Conservation (phyloP, 176 grass and related monocot species). For the Cenchrus purpureus region DNA sequence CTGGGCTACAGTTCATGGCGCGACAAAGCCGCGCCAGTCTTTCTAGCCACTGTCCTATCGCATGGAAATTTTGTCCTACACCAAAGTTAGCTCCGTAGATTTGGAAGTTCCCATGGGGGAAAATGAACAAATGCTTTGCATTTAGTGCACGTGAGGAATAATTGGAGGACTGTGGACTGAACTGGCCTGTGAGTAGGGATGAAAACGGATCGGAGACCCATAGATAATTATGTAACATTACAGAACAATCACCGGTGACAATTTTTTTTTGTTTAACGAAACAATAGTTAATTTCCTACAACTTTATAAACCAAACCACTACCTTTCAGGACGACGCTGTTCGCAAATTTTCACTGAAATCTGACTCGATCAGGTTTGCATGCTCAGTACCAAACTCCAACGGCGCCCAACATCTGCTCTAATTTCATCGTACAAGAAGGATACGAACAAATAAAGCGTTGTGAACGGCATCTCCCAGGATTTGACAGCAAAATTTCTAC, state of each 20-base stretch:
- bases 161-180: no score
- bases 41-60: no score
- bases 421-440: background rate
- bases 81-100: no score
- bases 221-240: background rate
- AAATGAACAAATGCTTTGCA: background rate
- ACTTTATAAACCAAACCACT: background rate
- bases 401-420: no score
- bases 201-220: no score
- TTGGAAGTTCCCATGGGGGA: background rate
- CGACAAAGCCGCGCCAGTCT: no score
- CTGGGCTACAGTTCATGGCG: no score
- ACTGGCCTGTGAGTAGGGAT: background rate
- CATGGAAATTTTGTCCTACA: no score
- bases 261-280: background rate
- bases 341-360: background rate
- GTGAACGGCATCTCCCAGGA: background rate
- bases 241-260: background rate
- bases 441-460: background rate
- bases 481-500: background rate
- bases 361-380: background rate
- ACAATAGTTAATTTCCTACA: background rate
- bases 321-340: background rate
- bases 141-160: conserved; percentile 7
- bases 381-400: background rate